Conservation (phyloP, 371 early-diverging fungal genomes). For the Circinella minor region DNA sequence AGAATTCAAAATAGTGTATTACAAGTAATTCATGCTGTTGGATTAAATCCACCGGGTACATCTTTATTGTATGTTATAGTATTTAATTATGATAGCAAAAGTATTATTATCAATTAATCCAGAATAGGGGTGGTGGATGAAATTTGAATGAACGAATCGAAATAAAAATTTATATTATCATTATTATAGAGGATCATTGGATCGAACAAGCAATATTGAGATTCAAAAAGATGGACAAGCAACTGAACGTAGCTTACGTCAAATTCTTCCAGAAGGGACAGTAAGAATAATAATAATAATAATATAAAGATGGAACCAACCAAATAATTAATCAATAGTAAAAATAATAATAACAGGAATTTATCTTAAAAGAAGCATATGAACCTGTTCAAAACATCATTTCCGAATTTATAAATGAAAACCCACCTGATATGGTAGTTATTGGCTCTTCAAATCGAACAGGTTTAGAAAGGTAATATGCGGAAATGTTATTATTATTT, state of each 20-base stretch:
- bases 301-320: not conserved
- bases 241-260: constrained; percentile 4
- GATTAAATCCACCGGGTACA: constrained; percentile 28
- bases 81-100: not conserved
- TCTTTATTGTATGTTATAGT: constrained; percentile 7
- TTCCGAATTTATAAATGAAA: constrained; percentile 25
- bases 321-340: not conserved
- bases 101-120: too few relatives aligned
- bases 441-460: constrained; percentile 38
- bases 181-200: constrained; percentile 28
- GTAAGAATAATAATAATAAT: not conserved
- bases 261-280: constrained; percentile 2
- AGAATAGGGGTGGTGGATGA: not conserved
- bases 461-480: constrained; percentile 35
- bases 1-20: constrained; percentile 12
- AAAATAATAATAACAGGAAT: not conserved
- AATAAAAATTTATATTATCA: not conserved
- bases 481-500: too few relatives aligned
- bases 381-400: constrained; percentile 26
- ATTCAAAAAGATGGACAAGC: constrained; percentile 29
- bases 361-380: constrained; percentile 13
- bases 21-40: constrained; percentile 29
- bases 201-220: constrained; percentile 37
- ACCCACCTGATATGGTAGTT: constrained; percentile 32
- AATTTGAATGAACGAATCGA: not conserved